Evolutionary conservation across 177 flowering plant genomes (phyloP).

Genomic region (Vitis hybrid): DNA sequence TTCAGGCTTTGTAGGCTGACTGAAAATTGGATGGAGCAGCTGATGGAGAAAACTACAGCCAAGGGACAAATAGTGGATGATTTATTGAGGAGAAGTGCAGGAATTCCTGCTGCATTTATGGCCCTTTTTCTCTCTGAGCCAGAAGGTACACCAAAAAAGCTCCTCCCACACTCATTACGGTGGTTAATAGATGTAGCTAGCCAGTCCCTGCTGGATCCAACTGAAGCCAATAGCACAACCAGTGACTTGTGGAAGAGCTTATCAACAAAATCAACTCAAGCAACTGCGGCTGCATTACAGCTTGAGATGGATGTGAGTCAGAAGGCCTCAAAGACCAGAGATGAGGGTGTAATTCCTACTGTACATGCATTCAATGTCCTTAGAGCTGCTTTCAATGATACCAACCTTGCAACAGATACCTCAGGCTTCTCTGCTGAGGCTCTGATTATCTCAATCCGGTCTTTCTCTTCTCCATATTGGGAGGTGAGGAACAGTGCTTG

Average conservation of each 20-base stretch:
- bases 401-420: constrained; percentile 89
- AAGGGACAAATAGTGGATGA: constrained; percentile 93
- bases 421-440: constrained; percentile 99
- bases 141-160: constrained; percentile 93
- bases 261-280: constrained; percentile 20
- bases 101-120: constrained; percentile 94
- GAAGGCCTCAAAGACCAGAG: constrained; percentile 66
- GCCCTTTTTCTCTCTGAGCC: constrained; percentile 97
- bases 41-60: constrained; percentile 88
- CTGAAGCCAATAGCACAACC: constrained; percentile 19
- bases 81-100: constrained; percentile 94
- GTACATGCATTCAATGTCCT: constrained; percentile 98
- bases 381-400: constrained; percentile 87
- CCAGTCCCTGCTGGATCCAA: constrained; percentile 33
- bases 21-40: constrained; percentile 94
- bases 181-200: constrained; percentile 86
- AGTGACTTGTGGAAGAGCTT: constrained; percentile 11
- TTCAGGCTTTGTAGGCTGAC: constrained; percentile 85
- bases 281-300: constrained; percentile 1
- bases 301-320: constrained; percentile 23
- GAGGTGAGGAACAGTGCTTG: constrained; percentile 96
- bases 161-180: constrained; percentile 79
- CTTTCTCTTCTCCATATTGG: constrained; percentile 96
- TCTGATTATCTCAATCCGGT: constrained; percentile 72
- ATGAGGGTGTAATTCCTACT: constrained; percentile 95